These are phyloP conservation scores for Curvularia hawaiiensis DNA, from an alignment of 2,329 filamentous ascomycete genomes.

Conservation along the genomic window DNA sequence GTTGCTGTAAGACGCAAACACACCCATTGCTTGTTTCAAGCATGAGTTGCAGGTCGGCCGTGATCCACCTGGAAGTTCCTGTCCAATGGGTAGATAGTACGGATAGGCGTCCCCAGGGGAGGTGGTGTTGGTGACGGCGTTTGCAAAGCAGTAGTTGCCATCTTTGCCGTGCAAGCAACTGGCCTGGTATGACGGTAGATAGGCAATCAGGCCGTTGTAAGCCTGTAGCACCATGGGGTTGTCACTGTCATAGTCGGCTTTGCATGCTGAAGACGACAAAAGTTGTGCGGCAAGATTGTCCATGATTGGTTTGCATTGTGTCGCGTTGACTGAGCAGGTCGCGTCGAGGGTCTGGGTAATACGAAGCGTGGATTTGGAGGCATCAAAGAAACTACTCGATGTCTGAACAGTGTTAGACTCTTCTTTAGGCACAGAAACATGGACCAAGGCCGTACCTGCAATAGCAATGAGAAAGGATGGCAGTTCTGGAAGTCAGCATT, in stretches of 20 bases:
- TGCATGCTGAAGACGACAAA: slow-evolving; percentile 68
- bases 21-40: slow-evolving; percentile 77
- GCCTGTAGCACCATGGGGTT: slow-evolving; percentile 76
- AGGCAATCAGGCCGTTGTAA: slow-evolving; percentile 76
- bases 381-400: slow-evolving; percentile 83
- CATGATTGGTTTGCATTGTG: slow-evolving; percentile 70
- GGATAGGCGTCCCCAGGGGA: slow-evolving; percentile 76
- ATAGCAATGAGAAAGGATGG: slow-evolving; percentile 81
- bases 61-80: slow-evolving; percentile 67
- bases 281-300: slow-evolving; percentile 68
- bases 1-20: slow-evolving; percentile 73
- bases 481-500: slow-evolving; percentile 73
- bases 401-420: slow-evolving; percentile 59
- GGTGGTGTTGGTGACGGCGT: slow-evolving; percentile 77
- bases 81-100: slow-evolving; percentile 85
- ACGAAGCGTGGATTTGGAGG: slow-evolving; percentile 70
- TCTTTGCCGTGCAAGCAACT: slow-evolving; percentile 75
- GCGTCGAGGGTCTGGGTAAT: slow-evolving; percentile 80
- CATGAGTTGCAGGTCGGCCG: slow-evolving; percentile 78
- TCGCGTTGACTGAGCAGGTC: slow-evolving; percentile 72
- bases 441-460: slow-evolving; percentile 68
- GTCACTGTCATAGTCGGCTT: slow-evolving; percentile 67
- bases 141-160: slow-evolving; percentile 77
- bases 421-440: not conserved
- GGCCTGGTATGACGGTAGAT: slow-evolving; percentile 77